Percentiles rank a stretch among this genome's conserved stretches.
These are phyloP conservation scores for Earliella scabrosa DNA, from an alignment of 1,284 basidiomycete species.

Conservation along the genomic window DNA sequence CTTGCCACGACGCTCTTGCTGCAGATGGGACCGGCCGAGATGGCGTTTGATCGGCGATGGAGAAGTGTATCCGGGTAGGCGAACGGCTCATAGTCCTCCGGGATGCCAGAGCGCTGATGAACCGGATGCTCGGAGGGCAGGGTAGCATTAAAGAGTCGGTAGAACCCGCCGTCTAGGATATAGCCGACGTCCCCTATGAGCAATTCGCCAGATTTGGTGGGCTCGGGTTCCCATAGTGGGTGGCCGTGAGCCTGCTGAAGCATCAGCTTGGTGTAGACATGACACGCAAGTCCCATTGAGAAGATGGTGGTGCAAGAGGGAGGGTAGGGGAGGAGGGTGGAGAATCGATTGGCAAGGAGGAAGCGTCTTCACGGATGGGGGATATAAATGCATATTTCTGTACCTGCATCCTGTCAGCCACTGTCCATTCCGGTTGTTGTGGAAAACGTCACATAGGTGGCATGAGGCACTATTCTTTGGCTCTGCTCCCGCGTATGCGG, in stretches of 20 bases:
- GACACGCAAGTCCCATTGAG: slow-evolving; percentile 2
- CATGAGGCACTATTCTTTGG: too few species aligned
- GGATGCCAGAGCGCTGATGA: slow-evolving; percentile 24
- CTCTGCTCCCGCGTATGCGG: too few species aligned
- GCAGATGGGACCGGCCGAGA: not conserved
- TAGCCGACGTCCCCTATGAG: slow-evolving; percentile 36
- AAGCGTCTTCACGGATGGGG: too few species aligned
- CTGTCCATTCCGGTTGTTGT: too few species aligned
- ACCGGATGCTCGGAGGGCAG: slow-evolving; percentile 24
- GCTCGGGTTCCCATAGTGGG: slow-evolving; percentile 30
- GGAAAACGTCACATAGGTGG: too few species aligned
- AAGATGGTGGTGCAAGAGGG: too few species aligned
- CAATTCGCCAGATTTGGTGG: slow-evolving; percentile 19
- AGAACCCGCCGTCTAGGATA: slow-evolving; percentile 33
- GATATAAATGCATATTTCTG: too few species aligned
- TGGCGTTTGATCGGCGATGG: not conserved
- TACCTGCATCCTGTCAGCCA: too few species aligned
- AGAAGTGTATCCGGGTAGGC: not conserved
- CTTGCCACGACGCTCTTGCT: slow-evolving; percentile 13
- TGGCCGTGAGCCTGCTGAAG: slow-evolving; percentile 21
- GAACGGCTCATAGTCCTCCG: slow-evolving; percentile 19
- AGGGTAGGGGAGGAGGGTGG: too few species aligned
- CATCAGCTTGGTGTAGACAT: slow-evolving; percentile 25
- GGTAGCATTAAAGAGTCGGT: slow-evolving; percentile 36
- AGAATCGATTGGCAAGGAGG: too few species aligned